phyloP scores from a whole-genome alignment of 148 eudicot genomes.

The Camellia japonica region DNA sequence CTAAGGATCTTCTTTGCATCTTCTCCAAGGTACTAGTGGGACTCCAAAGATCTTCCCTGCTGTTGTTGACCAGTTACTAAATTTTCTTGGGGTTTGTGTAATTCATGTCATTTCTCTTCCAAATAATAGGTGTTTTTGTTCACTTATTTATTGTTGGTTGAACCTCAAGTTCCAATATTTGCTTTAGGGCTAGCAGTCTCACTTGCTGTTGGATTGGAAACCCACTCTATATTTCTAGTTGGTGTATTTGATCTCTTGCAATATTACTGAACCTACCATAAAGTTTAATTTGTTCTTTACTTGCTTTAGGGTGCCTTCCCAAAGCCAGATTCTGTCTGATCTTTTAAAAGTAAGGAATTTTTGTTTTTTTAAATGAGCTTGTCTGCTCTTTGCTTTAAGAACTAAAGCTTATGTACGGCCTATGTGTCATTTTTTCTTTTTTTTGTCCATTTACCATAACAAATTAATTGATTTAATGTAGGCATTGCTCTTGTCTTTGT shows the following conservation, averaged over 20 bases:
- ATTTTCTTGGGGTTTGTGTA: background rate
- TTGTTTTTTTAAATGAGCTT: no score
- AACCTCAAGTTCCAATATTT: background rate
- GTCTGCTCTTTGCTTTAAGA: background rate
- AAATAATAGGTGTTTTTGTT: background rate
- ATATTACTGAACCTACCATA: background rate
- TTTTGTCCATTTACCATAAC: background rate
- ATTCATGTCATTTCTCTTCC: background rate
- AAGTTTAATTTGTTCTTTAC: background rate
- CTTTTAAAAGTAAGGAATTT: no score
- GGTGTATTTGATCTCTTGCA: no score
- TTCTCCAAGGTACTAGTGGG: background rate
- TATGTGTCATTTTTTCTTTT: background rate
- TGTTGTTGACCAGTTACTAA: background rate
- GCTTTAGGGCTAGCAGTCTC: background rate
- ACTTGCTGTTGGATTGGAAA: no score
- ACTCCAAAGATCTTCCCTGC: background rate
- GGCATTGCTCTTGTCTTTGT: background rate
- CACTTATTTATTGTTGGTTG: background rate
- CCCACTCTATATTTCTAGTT: background rate
- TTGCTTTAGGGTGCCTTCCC: background rate
- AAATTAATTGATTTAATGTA: background rate
- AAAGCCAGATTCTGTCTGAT: background rate
- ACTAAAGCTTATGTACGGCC: background rate
- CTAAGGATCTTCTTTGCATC: background rate